Percentiles rank a stretch among this genome's conserved stretches.
Evolutionary conservation across 2,329 filamentous ascomycete genomes (phyloP).

Genomic region (Epichloe baconii): DNA sequence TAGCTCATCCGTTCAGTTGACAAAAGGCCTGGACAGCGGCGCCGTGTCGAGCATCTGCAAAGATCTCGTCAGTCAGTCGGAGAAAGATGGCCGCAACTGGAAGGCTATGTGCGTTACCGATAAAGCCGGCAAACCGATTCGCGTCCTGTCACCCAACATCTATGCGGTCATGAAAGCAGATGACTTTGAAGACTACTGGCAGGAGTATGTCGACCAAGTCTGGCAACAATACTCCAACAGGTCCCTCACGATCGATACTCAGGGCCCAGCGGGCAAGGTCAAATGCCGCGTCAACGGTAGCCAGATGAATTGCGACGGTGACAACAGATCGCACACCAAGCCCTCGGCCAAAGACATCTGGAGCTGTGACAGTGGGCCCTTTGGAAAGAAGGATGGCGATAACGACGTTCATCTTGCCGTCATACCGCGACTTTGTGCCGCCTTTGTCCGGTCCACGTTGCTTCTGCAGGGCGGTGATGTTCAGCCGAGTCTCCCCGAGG

Average conservation of each 20-base stretch:
- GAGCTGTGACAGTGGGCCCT: constrained; percentile 36
- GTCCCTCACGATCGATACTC: constrained; percentile 30
- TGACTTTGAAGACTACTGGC: constrained; percentile 30
- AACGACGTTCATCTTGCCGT: constrained; percentile 28
- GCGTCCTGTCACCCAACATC: constrained; percentile 31
- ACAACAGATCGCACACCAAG: constrained; percentile 29
- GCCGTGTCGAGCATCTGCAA: constrained; percentile 28
- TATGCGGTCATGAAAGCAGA: constrained; percentile 22
- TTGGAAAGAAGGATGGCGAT: constrained; percentile 23
- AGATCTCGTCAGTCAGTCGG: constrained; percentile 24
- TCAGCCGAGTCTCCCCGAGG: constrained; percentile 26
- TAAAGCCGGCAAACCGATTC: constrained; percentile 23
- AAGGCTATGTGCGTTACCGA: constrained; percentile 29
- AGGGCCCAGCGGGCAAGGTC: constrained; percentile 25
- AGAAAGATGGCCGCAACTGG: constrained; percentile 29
- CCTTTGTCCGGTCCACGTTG: constrained; percentile 34
- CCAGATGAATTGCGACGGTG: constrained; percentile 26
- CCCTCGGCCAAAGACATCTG: constrained; percentile 34
- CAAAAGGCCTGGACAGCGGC: constrained; percentile 24
- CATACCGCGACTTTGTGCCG: constrained; percentile 36
- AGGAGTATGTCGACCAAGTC: constrained; percentile 31
- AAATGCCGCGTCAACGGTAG: constrained; percentile 24
- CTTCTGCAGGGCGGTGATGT: constrained; percentile 31
- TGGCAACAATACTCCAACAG: constrained; percentile 28
- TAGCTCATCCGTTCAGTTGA: constrained; percentile 23